Evolutionary conservation across 106 monocot genomes (phyloP), one percentile per base, ranked within the genome.

Genomic region (Allium sativum): DNA sequence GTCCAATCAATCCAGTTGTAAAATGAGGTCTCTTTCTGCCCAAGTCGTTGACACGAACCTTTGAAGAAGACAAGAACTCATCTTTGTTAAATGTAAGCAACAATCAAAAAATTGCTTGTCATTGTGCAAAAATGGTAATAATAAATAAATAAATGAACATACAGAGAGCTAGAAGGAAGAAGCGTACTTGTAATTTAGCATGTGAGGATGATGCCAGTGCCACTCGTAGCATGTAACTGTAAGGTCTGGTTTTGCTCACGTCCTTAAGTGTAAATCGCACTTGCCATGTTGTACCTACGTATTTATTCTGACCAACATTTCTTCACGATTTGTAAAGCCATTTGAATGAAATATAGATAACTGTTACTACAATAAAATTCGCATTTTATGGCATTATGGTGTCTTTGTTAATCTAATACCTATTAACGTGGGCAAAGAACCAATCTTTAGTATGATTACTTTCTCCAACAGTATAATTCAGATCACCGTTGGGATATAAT

Each of bases 361-460:
- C 31, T 31, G 31, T 31, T 31, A 31, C 31, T 2, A 31, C 31
- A 2, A 31, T 5, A 31, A 31, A 31, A 31, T 31, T 31, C 31
- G 5, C 31, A 31, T 31, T 31, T 31, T 31, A 31, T 31, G 31
- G 31, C 31, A 31, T 0, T 31, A 31, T 31, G 31, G 5, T 31
- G 31, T 31, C 4, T 31, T 31, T 5, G 5, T 31, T 31, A 31
- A 31, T 31, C 51, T 7, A 50, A 50, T 72, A 89, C 93, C 85
- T 82, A 40, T 77, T 79, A 54, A 93, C 85, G n/a, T 93, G 93
- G 1, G 93, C 93, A 61, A 76, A 89, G 74, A 93, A 93, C 93
- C 93, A 93, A 69, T 93, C 93, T 61, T 83, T 83, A 17, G 11
- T 78, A 31, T 80, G 77, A 55, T 93, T 80, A 58, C 82, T 89